Evolutionary conservation across 2,329 filamentous ascomycete genomes (phyloP).

Genomic region (Fusarium concolor): DNA sequence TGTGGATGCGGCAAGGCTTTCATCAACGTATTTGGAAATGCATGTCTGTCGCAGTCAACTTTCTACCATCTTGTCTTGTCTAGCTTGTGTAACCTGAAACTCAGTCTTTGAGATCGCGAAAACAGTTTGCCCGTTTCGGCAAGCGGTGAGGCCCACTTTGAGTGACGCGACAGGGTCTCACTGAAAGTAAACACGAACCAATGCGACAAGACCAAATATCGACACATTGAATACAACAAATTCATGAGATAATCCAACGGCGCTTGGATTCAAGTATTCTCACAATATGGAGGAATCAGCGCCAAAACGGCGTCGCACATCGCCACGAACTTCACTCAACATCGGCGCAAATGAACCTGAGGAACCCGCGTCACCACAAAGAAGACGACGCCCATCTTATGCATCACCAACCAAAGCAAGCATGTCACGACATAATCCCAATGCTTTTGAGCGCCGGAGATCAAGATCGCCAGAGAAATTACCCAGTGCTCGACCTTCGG

Average conservation of each 20-base stretch:
- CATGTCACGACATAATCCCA: constrained; percentile 69
- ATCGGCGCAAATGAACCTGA: constrained; percentile 30
- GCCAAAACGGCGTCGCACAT: constrained; percentile 73
- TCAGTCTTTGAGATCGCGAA: not conserved
- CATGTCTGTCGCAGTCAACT: too few species aligned
- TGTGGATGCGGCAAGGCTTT: not conserved
- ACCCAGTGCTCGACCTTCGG: constrained; percentile 11
- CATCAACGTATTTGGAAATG: not conserved
- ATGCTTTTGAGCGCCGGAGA: constrained; percentile 62
- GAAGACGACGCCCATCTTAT: constrained; percentile 66
- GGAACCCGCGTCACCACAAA: constrained; percentile 48
- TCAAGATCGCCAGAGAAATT: constrained; percentile 53
- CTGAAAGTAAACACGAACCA: constrained; percentile 44
- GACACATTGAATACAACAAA: constrained; percentile 4
- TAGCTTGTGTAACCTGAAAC: not conserved
- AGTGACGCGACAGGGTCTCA: constrained; percentile 40
- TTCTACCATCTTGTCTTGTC: not conserved
- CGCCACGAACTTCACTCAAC: constrained; percentile 57
- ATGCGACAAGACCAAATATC: constrained; percentile 38
- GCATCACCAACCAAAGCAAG: constrained; percentile 76
- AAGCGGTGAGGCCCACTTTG: constrained; percentile 46
- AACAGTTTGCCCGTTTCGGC: constrained; percentile 14
- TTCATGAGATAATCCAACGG: constrained; percentile 18
- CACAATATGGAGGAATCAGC: constrained; percentile 64
- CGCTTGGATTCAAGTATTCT: not conserved